Percentiles rank a stretch among this genome's conserved stretches.
phyloP scores from a whole-genome alignment of 768 basidiomycete species.

The Leucocoprinus sp. region DNA sequence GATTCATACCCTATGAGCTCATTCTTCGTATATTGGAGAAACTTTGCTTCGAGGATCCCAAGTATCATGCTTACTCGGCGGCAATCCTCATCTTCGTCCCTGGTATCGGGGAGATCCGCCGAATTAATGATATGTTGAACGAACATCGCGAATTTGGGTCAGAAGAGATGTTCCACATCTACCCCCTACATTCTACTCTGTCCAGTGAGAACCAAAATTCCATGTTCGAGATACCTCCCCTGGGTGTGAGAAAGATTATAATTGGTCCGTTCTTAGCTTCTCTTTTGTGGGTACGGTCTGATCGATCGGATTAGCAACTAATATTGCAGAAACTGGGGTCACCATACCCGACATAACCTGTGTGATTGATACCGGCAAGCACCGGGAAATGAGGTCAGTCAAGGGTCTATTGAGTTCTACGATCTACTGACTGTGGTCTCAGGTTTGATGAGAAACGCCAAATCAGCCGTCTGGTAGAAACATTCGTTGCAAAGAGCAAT shows the following conservation, averaged over 20 bases:
- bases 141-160: slow-evolving; percentile 71
- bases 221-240: slow-evolving; percentile 83
- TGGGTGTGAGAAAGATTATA: slow-evolving; percentile 84
- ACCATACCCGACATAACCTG: slow-evolving; percentile 98
- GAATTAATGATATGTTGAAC: slow-evolving; percentile 70
- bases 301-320: slow-evolving; percentile 50
- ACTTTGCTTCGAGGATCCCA: slow-evolving; percentile 63
- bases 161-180: slow-evolving; percentile 54
- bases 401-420: not conserved
- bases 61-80: slow-evolving; percentile 50
- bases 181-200: slow-evolving; percentile 87
- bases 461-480: slow-evolving; percentile 84
- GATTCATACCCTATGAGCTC: slow-evolving; percentile 86
- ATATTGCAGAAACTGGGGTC: slow-evolving; percentile 95
- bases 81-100: slow-evolving; percentile 93
- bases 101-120: slow-evolving; percentile 88
- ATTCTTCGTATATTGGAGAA: slow-evolving; percentile 77
- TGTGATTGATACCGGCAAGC: slow-evolving; percentile 91
- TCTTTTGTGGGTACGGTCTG: not conserved
- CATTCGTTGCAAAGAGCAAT: slow-evolving; percentile 86
- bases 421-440: slow-evolving; percentile 1
- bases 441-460: slow-evolving; percentile 98
- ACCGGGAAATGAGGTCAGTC: slow-evolving; percentile 80
- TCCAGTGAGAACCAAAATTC: slow-evolving; percentile 86
- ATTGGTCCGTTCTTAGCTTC: slow-evolving; percentile 48